These are phyloP conservation scores for Citrus glauca DNA, from an alignment of 345 rosid species.

Conservation along the genomic window DNA sequence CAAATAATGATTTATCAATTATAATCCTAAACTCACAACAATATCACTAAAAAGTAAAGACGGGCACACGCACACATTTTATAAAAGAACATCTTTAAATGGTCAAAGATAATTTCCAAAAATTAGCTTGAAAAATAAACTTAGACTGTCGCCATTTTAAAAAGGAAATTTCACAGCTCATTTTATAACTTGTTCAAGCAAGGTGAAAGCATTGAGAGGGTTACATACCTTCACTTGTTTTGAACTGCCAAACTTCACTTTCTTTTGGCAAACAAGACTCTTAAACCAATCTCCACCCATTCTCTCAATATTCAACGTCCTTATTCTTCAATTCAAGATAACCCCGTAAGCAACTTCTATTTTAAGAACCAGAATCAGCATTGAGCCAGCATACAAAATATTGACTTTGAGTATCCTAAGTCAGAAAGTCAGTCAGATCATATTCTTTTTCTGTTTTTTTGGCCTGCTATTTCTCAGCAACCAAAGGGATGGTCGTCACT, in stretches of 20 bases:
- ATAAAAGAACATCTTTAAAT: not conserved
- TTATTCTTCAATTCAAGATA: constrained; percentile 14
- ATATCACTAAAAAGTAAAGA: not conserved
- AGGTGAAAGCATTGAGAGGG: not conserved
- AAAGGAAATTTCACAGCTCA: not conserved
- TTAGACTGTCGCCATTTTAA: not conserved
- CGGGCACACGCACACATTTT: not conserved
- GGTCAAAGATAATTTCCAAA: not conserved
- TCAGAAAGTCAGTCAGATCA: not conserved
- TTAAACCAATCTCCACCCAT: constrained; percentile 89
- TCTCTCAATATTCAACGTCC: constrained; percentile 11
- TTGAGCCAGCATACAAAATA: not conserved
- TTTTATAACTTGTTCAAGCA: not conserved
- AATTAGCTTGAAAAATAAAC: not conserved
- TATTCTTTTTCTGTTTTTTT: too few relatives aligned
- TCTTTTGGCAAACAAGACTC: constrained; percentile 65
- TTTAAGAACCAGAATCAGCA: constrained; percentile 13
- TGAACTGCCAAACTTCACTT: constrained; percentile 39
- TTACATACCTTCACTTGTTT: constrained; percentile 47
- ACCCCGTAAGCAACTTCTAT: constrained; percentile 27
- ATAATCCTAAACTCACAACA: not conserved
- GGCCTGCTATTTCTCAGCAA: not conserved
- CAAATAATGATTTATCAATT: not conserved
- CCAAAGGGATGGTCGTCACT: not conserved
- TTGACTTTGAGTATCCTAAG: not conserved